These are phyloP conservation scores for Solanum lycopersicoides DNA, from an alignment of 257 asterid genomes.

Conservation along the genomic window DNA sequence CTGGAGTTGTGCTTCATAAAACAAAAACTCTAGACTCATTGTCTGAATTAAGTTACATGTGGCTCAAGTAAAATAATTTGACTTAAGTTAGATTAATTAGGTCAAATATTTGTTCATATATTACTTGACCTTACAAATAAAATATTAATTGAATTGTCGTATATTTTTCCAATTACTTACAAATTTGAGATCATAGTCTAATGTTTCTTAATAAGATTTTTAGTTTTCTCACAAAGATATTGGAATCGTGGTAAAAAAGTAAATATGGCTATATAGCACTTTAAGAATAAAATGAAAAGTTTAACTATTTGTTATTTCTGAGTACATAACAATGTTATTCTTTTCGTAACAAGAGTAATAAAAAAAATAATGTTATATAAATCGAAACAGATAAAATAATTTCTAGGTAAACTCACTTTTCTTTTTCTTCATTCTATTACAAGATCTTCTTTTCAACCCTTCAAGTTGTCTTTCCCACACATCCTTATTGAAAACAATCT, in stretches of 20 bases:
- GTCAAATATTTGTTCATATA: background rate
- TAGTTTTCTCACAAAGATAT: background rate
- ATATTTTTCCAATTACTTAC: background rate
- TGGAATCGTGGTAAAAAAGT: background rate
- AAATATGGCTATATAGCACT: background rate
- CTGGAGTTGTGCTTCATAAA: background rate
- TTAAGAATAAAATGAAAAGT: background rate
- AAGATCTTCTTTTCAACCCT: constrained; percentile 23
- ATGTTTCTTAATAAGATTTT: background rate
- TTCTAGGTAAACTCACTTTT: background rate
- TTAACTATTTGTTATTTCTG: background rate
- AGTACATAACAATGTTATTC: background rate
- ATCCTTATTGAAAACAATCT: constrained; percentile 5
- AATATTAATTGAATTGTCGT: background rate
- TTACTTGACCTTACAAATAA: background rate
- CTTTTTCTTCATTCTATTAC: constrained; percentile 14
- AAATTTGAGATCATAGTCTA: background rate
- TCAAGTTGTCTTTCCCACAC: constrained; percentile 49
- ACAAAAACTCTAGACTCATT: background rate
- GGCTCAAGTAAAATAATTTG: background rate
- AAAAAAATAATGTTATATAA: background rate
- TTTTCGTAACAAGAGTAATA: background rate
- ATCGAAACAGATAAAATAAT: background rate
- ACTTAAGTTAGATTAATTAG: background rate
- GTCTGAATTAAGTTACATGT: background rate